Base-by-base conservation (phyloP, 352 stramenopile genomes). In the Globisporangium megalacanthum region DNA sequence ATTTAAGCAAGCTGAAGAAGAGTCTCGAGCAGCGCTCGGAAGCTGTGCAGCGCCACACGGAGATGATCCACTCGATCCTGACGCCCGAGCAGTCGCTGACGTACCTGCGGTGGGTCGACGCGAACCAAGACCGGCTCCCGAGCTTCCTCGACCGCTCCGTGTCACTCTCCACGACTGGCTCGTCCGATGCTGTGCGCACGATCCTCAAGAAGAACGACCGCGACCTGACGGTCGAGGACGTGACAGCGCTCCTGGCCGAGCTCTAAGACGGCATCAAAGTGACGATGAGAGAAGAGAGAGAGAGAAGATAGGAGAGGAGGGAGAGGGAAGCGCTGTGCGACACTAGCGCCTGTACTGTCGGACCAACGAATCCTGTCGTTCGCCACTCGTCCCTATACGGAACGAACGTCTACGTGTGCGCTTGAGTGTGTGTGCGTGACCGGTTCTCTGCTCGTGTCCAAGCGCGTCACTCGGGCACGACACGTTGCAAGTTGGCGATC, bases 1-100 rank as follows among this genome's bases (percentile, higher is more conserved):
- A 95, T 84, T 78, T 95, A 79, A 88, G 79, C 73, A 91, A 92
- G 62, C 73, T 95, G 6, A 91, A 93, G 64, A 80, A 83, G 44
- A 93, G 80, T 39, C 65, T 95, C 8, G 83, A 92, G 63, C 75
- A 85, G 61, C 79, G 83, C 14, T 83, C 85, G n/a, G 74, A 85
- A 49, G 78, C 80, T 2, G 85, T 95, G 47, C 79, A 95, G 68
- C 64, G 72, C 62, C 79, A 93, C 58, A 87, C 81, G 4, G 77
- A 93, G 58, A 81, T 83, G 63, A 74, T 95, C 44, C 79, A 92
- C 66, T 92, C 81, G 10, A 93, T 95, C 62, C 52, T 95, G 54
- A 92, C 85, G 22, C 85, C 85, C 8, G 79, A 91, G 59, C 85
- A 95, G 56, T 91, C 83, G 49, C 70, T 93, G 36, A 91, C 73